These are phyloP conservation scores for Carallia brachiata DNA, from an alignment of 345 rosid genomes.

Conservation along the genomic window DNA sequence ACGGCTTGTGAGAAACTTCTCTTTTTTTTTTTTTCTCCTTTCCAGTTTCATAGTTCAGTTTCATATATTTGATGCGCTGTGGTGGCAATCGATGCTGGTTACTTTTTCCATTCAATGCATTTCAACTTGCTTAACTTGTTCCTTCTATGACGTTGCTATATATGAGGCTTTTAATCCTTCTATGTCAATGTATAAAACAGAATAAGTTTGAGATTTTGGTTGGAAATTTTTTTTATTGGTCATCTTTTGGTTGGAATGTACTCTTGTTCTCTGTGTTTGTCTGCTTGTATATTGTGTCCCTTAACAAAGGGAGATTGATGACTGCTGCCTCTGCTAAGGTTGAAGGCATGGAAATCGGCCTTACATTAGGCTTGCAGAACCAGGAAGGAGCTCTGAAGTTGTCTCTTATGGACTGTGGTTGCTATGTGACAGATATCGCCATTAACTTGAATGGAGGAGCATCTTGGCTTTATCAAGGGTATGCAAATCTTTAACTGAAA, in stretches of 20 bases:
- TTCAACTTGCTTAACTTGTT: background rate
- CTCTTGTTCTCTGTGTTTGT: constrained; percentile 6
- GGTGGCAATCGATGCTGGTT: background rate
- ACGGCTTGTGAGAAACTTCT: background rate
- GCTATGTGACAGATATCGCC: constrained; percentile 65
- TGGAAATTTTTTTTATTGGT: background rate
- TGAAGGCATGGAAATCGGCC: constrained; percentile 96
- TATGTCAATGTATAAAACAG: too few species aligned
- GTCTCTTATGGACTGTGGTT: constrained; percentile 70
- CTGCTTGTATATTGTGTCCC: constrained; percentile 32
- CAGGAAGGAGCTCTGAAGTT: constrained; percentile 68
- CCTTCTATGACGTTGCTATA: background rate
- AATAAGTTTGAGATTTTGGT: too few species aligned
- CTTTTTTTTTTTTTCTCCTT: constrained; percentile 1
- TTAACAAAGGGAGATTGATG: constrained; percentile 45
- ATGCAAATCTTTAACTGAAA: constrained; percentile 14
- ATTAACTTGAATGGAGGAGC: constrained; percentile 90
- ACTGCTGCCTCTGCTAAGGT: constrained; percentile 71
- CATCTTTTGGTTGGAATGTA: background rate
- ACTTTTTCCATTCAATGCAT: background rate
- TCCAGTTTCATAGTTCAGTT: background rate
- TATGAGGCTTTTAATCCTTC: too few species aligned
- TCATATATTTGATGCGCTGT: background rate
- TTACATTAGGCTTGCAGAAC: constrained; percentile 76
- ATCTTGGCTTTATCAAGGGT: constrained; percentile 99